Percentiles rank a stretch among this genome's conserved stretches.
Conservation (phyloP, 306 rosid genomes). For the Gillenia trifoliata region DNA sequence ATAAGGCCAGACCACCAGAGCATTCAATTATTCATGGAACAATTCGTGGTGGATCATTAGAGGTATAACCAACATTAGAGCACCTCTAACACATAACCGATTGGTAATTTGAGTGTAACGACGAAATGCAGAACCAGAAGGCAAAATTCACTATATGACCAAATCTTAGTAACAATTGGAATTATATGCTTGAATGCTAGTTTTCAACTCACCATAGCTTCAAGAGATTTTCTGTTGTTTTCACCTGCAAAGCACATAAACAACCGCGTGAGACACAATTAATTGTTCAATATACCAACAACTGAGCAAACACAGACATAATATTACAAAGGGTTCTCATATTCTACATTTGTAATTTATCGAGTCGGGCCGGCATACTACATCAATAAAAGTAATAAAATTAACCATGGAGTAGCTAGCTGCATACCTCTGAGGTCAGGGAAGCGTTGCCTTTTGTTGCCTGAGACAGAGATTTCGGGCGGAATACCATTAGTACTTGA, state of each 20-base stretch:
- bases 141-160: no score
- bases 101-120: neutral
- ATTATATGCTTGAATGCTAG: neutral
- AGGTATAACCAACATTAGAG: neutral
- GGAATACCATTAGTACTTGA: conserved; percentile 32
- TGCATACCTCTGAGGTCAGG: conserved; percentile 54
- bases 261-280: neutral
- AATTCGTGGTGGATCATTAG: neutral
- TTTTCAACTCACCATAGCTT: conserved; percentile 65
- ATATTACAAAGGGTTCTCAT: neutral
- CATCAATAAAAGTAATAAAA: neutral
- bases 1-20: neutral
- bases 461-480: conserved; percentile 25
- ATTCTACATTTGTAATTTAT: neutral
- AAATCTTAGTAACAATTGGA: neutral
- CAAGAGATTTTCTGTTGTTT: conserved; percentile 63
- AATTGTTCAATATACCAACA: neutral
- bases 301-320: neutral
- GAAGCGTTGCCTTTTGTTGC: conserved; percentile 41
- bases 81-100: neutral
- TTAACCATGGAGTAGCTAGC: neutral
- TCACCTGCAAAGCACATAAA: conserved; percentile 50
- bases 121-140: neutral
- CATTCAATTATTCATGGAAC: neutral
- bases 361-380: neutral